Conservation (phyloP, 176 grass and related monocot genomes). For the Musa troglodytarum region DNA sequence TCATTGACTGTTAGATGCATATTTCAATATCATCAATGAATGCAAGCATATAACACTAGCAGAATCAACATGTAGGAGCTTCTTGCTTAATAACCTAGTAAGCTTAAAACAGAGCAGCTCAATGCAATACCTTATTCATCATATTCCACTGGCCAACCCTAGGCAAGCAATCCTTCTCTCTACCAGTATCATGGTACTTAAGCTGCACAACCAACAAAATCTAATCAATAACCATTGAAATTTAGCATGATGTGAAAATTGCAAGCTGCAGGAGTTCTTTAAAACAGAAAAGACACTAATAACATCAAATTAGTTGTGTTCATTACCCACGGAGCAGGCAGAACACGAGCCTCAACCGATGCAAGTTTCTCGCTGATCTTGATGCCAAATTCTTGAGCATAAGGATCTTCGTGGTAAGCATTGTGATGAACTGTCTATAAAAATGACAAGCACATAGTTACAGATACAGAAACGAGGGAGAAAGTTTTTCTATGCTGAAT, state of each 20-base stretch:
- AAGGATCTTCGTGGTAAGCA: slow-evolving; percentile 73
- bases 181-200: slow-evolving; percentile 78
- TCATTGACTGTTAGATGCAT: too few species aligned
- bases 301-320: not conserved
- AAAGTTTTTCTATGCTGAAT: too few species aligned
- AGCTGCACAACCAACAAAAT: slow-evolving; percentile 36
- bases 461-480: too few species aligned
- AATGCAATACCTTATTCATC: slow-evolving; percentile 77
- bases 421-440: slow-evolving; percentile 65
- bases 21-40: too few species aligned
- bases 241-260: too few species aligned
- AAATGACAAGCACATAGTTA: not conserved
- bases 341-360: slow-evolving; percentile 68
- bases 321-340: slow-evolving; percentile 77
- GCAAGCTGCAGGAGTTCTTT: too few species aligned
- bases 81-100: not conserved
- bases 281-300: not conserved
- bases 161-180: slow-evolving; percentile 81
- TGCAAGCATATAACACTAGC: too few species aligned
- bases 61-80: not conserved
- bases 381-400: slow-evolving; percentile 84
- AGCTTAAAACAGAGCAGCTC: not conserved
- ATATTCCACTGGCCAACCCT: slow-evolving; percentile 95
- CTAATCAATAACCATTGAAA: not conserved
- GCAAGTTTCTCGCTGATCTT: slow-evolving; percentile 72